phyloP scores from a whole-genome alignment of 306 rosid species.

The Ziziphus jujuba region DNA sequence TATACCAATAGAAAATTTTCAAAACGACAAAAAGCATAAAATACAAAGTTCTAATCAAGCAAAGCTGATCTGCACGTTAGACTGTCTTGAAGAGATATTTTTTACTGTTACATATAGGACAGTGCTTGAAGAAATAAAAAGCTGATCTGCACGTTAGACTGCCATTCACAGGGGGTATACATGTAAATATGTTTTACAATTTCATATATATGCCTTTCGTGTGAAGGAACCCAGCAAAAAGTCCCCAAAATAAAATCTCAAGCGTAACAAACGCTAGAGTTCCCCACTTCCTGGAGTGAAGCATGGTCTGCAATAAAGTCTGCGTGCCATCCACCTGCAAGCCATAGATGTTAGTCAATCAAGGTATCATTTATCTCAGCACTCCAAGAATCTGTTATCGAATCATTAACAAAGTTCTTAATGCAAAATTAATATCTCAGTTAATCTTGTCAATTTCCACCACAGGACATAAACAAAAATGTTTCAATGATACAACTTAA shows the following conservation, averaged over 20 bases:
- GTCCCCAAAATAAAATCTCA: constrained; percentile 63
- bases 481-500: too few species aligned
- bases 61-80: too few species aligned
- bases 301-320: constrained; percentile 50
- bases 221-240: constrained; percentile 60
- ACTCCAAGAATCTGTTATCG: too few species aligned
- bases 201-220: constrained; percentile 53
- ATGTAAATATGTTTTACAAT: constrained; percentile 34
- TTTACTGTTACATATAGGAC: neutral
- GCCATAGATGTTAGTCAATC: constrained; percentile 9
- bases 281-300: constrained; percentile 71
- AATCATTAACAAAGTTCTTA: too few species aligned
- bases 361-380: neutral
- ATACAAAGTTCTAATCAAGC: too few species aligned
- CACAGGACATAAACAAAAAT: too few species aligned
- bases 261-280: constrained; percentile 56
- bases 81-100: too few species aligned
- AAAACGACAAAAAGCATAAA: too few species aligned
- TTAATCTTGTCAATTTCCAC: too few species aligned
- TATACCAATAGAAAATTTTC: too few species aligned
- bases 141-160: constrained; percentile 2
- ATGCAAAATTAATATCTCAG: too few species aligned
- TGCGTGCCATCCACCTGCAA: constrained; percentile 69
- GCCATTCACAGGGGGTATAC: too few species aligned
- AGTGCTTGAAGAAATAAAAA: neutral